Percentiles rank a stretch among this genome's conserved stretches.
phyloP scores from a whole-genome alignment of 2,329 filamentous ascomycete species.

The Leptographium lundbergii region DNA sequence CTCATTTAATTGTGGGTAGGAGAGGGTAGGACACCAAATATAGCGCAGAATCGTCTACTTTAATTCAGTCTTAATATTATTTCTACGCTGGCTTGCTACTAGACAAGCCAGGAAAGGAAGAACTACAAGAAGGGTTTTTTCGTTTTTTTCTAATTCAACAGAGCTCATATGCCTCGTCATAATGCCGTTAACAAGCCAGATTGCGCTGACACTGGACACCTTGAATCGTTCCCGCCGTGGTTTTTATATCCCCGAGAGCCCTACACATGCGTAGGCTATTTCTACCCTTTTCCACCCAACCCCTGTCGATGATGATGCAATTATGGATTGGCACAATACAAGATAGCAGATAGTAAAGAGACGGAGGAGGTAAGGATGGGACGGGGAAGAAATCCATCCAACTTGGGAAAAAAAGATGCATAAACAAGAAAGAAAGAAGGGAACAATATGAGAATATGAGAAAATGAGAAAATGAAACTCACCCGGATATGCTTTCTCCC shows the following conservation, averaged over 20 bases:
- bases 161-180: background rate
- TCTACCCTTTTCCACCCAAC: background rate
- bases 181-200: background rate
- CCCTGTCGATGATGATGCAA: background rate
- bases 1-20: background rate
- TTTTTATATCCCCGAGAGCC: background rate
- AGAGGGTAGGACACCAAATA: too few relatives aligned
- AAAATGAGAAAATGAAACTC: background rate
- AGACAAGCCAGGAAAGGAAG: background rate
- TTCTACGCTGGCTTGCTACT: background rate
- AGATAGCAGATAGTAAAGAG: background rate
- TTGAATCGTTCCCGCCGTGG: background rate
- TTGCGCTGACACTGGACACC: background rate
- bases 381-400: background rate
- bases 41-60: too few relatives aligned
- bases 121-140: background rate
- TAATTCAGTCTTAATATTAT: background rate
- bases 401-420: background rate
- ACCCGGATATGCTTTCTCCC: background rate
- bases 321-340: background rate
- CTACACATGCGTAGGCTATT: background rate
- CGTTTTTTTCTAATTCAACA: background rate
- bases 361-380: background rate
- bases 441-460: background rate
- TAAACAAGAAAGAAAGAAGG: background rate